Evolutionary conservation across 371 early-diverging fungal genomes (phyloP), one percentile per base, ranked within the genome.

Genomic region (Syncephalastrum contaminatum): DNA sequence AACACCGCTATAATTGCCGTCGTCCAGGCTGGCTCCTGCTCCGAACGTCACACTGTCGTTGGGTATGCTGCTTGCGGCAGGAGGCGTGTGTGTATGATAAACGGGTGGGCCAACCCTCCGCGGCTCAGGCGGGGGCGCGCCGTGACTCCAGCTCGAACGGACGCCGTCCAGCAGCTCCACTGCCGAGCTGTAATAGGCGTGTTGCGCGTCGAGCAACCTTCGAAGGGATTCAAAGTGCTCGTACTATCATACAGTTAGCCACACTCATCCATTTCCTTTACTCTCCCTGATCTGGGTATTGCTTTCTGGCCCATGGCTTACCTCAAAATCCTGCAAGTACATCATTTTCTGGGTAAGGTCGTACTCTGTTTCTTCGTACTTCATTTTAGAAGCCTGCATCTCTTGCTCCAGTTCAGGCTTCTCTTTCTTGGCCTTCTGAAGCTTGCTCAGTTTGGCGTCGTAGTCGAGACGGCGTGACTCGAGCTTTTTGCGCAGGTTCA

Each of bases 321-420:
- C 88, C 79, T 92, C 90, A 44, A 80, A 77, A 19, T 89, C 86
- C 57, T 84, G 78, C 55, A 92, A 72, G 18, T 66, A 53, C 49
- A 75, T 62, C 91, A 92, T 89, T 53, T 84, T 76, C 7, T 70
- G 71, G 19, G 82, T 64, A 27, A 90, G 45, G 48, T 88, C 82
- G 48, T 85, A 81, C 50, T 83, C 77, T 15, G 92, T 84, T 62
- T 97, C 96, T 51, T 96, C 95, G 60, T 96, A 97, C 64, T 95
- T 95, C n/a, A 84, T 70, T 65, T 91, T 93, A 4, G 96, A 87
- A 0, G 88, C 85, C 40, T 93, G 86, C 66, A 91, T 77, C 40
- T 95, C 93, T 57, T 97, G 95, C 60, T 95, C 96, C 51, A 92
- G 76, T 40, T 89, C 87, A 5, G 93, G 88, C 43, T 88, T 91